Evolutionary conservation across 1,284 basidiomycete genomes (phyloP), one percentile per base, ranked within the genome.

Genomic region (Ustilago lituana): DNA sequence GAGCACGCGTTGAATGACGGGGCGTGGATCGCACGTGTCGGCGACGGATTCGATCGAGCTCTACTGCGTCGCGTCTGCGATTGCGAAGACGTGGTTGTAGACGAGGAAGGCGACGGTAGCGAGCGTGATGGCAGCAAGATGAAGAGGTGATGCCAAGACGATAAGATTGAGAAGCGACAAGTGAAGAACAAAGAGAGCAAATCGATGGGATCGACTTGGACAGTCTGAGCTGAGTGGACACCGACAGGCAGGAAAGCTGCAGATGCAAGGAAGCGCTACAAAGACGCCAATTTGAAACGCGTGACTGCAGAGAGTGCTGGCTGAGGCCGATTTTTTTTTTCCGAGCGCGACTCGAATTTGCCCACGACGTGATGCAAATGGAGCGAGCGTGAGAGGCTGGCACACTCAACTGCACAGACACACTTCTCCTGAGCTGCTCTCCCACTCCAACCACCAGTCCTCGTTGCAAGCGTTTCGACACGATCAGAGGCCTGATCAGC

Each of bases 321-420:
- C 49, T 46, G 24, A n/a, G 9, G 23, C 23, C 11, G 33, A 24
- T 31, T 24, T 38, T 49, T 39, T 51, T n/a, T n/a, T n/a, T n/a
- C n/a, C 23, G 33, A 52, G 47, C 48, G 55, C 55, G 55, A 49
- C 46, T 58, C 43, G 36, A 58, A 45, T 51, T 58, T 48, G 22
- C 35, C 55, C 33, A 24, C 19, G 48, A 47, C 56, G 48, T 52
- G 48, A 43, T 37, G 29, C 19, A 11, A 27, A 23, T 19, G 20
- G 19, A 37, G n/a, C 14, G 35, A 54, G 27, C 27, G 20, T 19
- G 46, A 37, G 38, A 31, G 46, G 17, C 11, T n/a, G n/a, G n/a
- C n/a, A n/a, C n/a, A n/a, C n/a, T n/a, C n/a, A n/a, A n/a, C n/a
- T n/a, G n/a, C n/a, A n/a, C n/a, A n/a, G n/a, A 36, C 5, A 36